Base-by-base conservation (phyloP, 75 land plant species). In the Selaginella tamariscina region DNA sequence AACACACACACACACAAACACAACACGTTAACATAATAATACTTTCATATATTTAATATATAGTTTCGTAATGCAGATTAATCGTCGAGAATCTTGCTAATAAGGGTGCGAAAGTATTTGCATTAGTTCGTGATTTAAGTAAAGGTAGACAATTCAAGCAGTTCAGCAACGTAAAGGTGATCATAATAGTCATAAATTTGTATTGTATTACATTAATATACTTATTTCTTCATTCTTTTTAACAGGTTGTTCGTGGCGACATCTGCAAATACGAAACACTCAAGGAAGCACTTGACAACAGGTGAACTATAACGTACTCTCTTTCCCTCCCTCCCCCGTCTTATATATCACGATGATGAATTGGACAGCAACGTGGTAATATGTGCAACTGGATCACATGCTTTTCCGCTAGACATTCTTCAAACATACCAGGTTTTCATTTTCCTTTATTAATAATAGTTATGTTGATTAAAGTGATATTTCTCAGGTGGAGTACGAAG, bases 401-500 rank as follows among this genome's bases (percentile, higher is more conserved):
- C 72, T 0, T 67, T 73, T 15, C 62, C 75, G 2, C 64, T 74
- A 28, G 72, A 74, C 65, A 65, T 32, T 33, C 13, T 74, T 39
- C 63, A 69, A 31, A 65, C 72, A 15, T 74, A 69, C 30, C 32
- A 70, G 65, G 76, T 73, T 60, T 18, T 8, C 9, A 60, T 23
- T 23, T 60, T n/a, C n/a, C 11, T 18, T 24, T 20, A 24, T 18
- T 60, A 60, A 8, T 11, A 60, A 5, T 18, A 20, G 23, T 5
- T 60, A 24, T 23, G 63, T 49, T 49, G 54, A 49, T 20, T 49
- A 13, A 20, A 13, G 54, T 49, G 11, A 20, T 20, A 31, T 65
- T 29, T 24, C 54, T 65, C 54, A 74, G 76, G 63, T 62, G 20
- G 76, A 74, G 66, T 74, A 69, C 30, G 76, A 74, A 66, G 76